Conservation (phyloP, 805 yeast genomes). For the Yamadazyma sp. region DNA sequence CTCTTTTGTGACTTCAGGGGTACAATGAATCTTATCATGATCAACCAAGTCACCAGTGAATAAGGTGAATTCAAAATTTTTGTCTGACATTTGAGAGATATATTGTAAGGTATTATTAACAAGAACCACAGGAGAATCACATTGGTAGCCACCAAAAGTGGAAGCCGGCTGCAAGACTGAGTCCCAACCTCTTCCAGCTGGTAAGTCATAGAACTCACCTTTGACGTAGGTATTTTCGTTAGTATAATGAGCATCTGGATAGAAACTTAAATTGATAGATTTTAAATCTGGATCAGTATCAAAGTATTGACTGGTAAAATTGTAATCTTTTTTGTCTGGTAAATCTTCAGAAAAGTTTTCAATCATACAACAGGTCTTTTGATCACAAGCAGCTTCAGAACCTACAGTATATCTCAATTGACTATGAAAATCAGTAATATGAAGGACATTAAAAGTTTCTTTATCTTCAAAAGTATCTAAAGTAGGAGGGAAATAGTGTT, state of each 20-base stretch:
- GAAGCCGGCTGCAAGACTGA: constrained; percentile 46
- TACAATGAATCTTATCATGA: constrained; percentile 53
- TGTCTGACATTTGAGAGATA: constrained; percentile 15
- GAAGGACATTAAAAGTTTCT: constrained; percentile 56
- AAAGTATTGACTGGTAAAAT: constrained; percentile 25
- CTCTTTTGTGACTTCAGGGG: constrained; percentile 61
- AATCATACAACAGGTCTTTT: constrained; percentile 58
- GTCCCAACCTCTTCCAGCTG: constrained; percentile 16
- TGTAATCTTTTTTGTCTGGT: constrained; percentile 19
- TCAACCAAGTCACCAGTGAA: constrained; percentile 76
- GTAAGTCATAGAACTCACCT: constrained; percentile 33
- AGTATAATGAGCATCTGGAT: constrained; percentile 25
- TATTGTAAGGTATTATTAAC: constrained; percentile 52
- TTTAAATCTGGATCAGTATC: constrained; percentile 9
- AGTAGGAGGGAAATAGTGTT: constrained; percentile 6
- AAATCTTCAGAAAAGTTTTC: constrained; percentile 37
- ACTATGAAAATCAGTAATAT: constrained; percentile 63
- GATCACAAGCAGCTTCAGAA: constrained; percentile 54
- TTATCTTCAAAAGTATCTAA: constrained; percentile 6
- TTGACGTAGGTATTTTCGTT: constrained; percentile 19
- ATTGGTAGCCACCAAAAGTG: constrained; percentile 58
- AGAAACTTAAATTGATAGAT: constrained; percentile 9
- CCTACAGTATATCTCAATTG: constrained; percentile 53
- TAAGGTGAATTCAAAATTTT: constrained; percentile 54
- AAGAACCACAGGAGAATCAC: constrained; percentile 66